Base-by-base conservation (phyloP, 1,284 basidiomycete species). In the Ganoderma sinense region DNA sequence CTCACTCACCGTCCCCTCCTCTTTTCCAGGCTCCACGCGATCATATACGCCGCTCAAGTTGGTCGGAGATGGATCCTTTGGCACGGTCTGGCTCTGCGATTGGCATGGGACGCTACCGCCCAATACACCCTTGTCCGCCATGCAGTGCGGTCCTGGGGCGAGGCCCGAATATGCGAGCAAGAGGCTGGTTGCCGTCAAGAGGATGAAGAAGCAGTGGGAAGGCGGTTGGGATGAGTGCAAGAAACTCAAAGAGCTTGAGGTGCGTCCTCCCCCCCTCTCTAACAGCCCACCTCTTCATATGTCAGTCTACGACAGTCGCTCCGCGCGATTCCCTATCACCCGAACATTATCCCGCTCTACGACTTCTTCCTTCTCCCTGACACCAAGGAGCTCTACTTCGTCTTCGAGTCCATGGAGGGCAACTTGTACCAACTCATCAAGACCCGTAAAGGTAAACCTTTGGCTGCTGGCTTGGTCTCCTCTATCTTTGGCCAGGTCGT, bases 341-440 rank as follows among this genome's bases (percentile, higher is more conserved):
- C 95, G 53, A 97, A 98, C 82, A 96, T 99, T 84, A 99, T 99
- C 80, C 97, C 98, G 65, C 88, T 99, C 73, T 99, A 99, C 86
- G 98, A 99, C 82, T 97, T 97, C 77, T 99, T 99, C 84, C 93
- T 99, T 75, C 91, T 97, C 61, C 97, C 97, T 1, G 88, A 91
- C 73, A 91, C 95, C 66, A 95, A 94, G 81, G 97, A 99, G 83
- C 94, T 99, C 75, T 98, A 99, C 83, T 99, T 99, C 80, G 98
- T 99, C 64, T 99, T 99, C 82, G 98, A 99, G 84, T 97, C 97
- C 80, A 99, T 99, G 98, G 98, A 99, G 83, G 98, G 98, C 76
- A 99, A 99, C 82, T 90, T 99, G 69, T 99, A 98, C 82, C 98
- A 99, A 82, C 94, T 99, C 83, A 98, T 98, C 82, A 99, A 98